Percentiles rank a stretch among this genome's conserved stretches.
phyloP scores from a whole-genome alignment of 2,329 filamentous ascomycete genomes.

The Metarhizium album region DNA sequence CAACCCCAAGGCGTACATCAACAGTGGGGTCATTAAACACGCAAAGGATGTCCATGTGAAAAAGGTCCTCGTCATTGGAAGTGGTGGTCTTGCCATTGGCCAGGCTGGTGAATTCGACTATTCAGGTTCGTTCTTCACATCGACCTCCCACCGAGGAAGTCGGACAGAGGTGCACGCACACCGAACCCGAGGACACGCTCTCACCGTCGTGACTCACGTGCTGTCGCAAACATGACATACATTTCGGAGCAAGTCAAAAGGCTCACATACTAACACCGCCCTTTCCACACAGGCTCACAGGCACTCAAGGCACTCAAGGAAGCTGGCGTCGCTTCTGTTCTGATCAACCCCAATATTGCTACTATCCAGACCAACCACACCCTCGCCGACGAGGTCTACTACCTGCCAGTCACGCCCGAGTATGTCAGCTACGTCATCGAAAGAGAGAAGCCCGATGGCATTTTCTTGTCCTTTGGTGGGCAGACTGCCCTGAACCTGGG shows the following conservation, averaged over 20 bases:
- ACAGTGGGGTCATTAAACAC: constrained; percentile 76
- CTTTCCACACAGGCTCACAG: constrained; percentile 62
- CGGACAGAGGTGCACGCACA: not conserved
- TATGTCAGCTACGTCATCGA: constrained; percentile 98
- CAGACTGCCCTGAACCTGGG: constrained; percentile 95
- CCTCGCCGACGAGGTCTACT: constrained; percentile 95
- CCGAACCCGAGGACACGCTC: not conserved
- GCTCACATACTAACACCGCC: constrained; percentile 9
- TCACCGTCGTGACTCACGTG: not conserved
- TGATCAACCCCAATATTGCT: constrained; percentile 97
- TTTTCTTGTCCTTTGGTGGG: constrained; percentile 93
- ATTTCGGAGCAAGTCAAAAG: not conserved
- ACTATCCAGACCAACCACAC: constrained; percentile 97
- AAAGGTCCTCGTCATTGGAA: constrained; percentile 94
- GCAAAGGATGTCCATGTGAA: constrained; percentile 78
- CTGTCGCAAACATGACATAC: not conserved
- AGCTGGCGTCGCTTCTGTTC: constrained; percentile 78
- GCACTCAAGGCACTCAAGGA: constrained; percentile 95
- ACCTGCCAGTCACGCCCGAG: constrained; percentile 92
- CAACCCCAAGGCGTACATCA: constrained; percentile 76
- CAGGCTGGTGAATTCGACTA: constrained; percentile 99
- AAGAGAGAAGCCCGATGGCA: constrained; percentile 88
- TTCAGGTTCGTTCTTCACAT: constrained; percentile 62
- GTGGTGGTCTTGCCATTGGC: constrained; percentile 89
- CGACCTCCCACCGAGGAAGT: not conserved